phyloP scores from a whole-genome alignment of 257 asterid genomes.

The Solanum boliviense region DNA sequence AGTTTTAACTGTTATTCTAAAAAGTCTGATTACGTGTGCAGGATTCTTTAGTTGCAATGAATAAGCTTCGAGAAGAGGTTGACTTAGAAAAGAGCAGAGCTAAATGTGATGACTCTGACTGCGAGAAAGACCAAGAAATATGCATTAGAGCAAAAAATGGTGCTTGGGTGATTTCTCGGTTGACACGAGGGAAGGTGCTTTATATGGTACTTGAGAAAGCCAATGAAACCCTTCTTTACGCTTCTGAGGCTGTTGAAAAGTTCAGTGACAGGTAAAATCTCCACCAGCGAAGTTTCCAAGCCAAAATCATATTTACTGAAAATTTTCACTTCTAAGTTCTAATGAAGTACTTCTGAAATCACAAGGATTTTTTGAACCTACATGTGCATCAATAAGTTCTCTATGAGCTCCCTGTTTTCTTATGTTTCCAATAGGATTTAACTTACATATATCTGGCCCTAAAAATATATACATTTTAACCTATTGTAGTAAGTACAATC shows the following conservation, averaged over 20 bases:
- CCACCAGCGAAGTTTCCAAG: not conserved
- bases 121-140: slow-evolving; percentile 64
- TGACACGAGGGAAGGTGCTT: slow-evolving; percentile 78
- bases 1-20: not conserved
- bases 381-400: not conserved
- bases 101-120: slow-evolving; percentile 32
- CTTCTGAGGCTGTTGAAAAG: slow-evolving; percentile 83
- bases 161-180: slow-evolving; percentile 87
- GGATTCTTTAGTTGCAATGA: slow-evolving; percentile 80
- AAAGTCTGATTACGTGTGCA: slow-evolving; percentile 6
- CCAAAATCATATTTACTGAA: not conserved
- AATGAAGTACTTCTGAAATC: not conserved
- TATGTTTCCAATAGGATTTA: not conserved
- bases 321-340: not conserved
- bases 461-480: not conserved
- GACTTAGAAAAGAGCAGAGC: slow-evolving; percentile 57
- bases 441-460: not conserved
- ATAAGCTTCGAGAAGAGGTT: slow-evolving; percentile 80
- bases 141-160: slow-evolving; percentile 85
- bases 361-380: not conserved
- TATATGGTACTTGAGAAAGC: slow-evolving; percentile 97
- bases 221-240: slow-evolving; percentile 84
- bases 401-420: not conserved
- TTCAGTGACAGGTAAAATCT: slow-evolving; percentile 77
- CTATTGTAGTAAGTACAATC: not conserved